These are phyloP conservation scores for Apophysomyces sp. DNA, from an alignment of 371 early-diverging fungal genomes.

Conservation along the genomic window DNA sequence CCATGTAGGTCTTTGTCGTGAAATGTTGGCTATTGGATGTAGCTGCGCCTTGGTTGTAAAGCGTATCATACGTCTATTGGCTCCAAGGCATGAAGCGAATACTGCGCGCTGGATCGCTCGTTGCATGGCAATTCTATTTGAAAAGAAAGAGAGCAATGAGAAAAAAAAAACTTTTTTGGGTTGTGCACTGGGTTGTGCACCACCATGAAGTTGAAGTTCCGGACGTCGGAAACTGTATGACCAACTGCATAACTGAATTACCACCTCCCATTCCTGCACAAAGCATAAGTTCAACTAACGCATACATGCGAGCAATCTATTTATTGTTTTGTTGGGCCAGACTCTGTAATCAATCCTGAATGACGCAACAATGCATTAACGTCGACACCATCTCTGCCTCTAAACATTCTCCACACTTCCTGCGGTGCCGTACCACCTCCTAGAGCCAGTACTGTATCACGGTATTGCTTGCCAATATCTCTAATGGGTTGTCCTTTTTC, in stretches of 20 bases:
- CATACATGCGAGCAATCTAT: too few species aligned
- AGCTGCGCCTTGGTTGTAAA: background rate
- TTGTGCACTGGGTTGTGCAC: too few species aligned
- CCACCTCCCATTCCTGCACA: too few species aligned
- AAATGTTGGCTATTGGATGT: background rate
- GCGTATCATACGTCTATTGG: background rate
- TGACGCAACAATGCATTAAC: constrained; percentile 60
- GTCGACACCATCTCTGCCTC: constrained; percentile 57
- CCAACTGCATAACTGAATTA: too few species aligned
- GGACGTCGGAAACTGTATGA: too few species aligned
- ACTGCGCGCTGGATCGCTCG: background rate
- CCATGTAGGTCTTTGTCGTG: background rate
- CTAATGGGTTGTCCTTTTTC: constrained; percentile 27
- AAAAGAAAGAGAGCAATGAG: too few species aligned
- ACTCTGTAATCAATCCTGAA: constrained; percentile 39
- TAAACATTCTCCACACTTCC: constrained; percentile 60
- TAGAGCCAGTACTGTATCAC: constrained; percentile 63
- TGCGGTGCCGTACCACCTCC: constrained; percentile 65
- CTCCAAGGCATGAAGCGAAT: background rate
- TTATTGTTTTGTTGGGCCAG: too few species aligned
- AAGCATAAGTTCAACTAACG: too few species aligned
- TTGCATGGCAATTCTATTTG: background rate
- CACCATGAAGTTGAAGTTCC: too few species aligned
- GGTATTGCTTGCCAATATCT: constrained; percentile 54
- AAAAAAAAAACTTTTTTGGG: too few species aligned